phyloP scores from a whole-genome alignment of 768 basidiomycete genomes.

The Agrocybe chaxingu region DNA sequence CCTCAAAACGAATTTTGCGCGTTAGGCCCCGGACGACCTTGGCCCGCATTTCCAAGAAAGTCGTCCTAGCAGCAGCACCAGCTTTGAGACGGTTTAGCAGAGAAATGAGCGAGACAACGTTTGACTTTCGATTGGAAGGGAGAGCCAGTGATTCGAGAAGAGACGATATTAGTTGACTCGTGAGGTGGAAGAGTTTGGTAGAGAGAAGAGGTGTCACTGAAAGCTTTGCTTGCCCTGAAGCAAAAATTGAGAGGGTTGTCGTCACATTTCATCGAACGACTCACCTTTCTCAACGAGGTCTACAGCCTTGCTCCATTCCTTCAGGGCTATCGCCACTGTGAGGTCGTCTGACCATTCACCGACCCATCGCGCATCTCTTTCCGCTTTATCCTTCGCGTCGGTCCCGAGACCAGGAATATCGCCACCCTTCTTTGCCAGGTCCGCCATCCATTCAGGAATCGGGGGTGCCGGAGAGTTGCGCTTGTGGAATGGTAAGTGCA shows the following conservation, averaged over 20 bases:
- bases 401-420: conserved; percentile 40
- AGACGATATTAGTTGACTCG: conserved; percentile 63
- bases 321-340: conserved; percentile 85
- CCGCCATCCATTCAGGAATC: conserved; percentile 75
- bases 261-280: conserved; percentile 11
- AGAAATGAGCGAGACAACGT: conserved; percentile 66
- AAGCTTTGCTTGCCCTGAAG: conserved; percentile 59
- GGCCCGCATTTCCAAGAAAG: conserved; percentile 78
- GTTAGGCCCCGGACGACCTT: conserved; percentile 73
- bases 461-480: conserved; percentile 44
- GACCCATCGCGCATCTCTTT: conserved; percentile 82
- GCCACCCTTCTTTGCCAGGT: conserved; percentile 58
- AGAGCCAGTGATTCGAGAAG: conserved; percentile 73
- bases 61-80: conserved; percentile 72
- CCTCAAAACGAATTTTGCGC: conserved; percentile 88
- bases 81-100: conserved; percentile 75
- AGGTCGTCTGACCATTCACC: conserved; percentile 91
- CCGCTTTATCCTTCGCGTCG: conserved; percentile 68
- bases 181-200: conserved; percentile 63
- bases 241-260: background rate
- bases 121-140: conserved; percentile 73
- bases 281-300: conserved; percentile 78
- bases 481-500: conserved; percentile 11
- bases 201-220: conserved; percentile 49
- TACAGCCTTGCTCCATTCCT: conserved; percentile 89